Evolutionary conservation across 129 eudicot species (phyloP), one percentile per base, ranked within the genome.

Genomic region (Centaurea solstitialis): DNA sequence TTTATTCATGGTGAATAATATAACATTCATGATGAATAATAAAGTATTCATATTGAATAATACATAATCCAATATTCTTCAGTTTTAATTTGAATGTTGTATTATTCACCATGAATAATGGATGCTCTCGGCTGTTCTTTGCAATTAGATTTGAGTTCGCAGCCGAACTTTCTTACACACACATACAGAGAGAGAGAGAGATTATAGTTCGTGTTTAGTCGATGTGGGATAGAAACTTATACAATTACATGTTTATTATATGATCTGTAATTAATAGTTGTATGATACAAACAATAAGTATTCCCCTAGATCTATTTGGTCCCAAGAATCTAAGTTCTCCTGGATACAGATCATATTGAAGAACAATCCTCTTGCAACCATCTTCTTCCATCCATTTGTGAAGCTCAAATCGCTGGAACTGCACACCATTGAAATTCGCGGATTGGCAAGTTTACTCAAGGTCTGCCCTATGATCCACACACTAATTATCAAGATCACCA

Each of bases 391-490:
- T 12, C 83, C 88, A 43, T 88, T 88, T 35, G 50, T 40, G 24
- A 86, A 76, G 61, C 89, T 92, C 35, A 80, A 86, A 28, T 84
- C 87, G 13, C 37, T 89, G 81, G 92, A 92, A 78, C 65, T 92
- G 53, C 78, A 59, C 33, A 84, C 94, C 0, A 74, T 61, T 47
- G 68, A 85, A 59, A 78, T 80, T 62, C 53, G 80, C 22, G 80
- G 87, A 81, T 71, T 92, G 74, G 91, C 94, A 78, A 83, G 76
- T 76, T 40, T 92, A 62, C 86, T 92, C 73, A 78, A 84, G 76
- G 83, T 75, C 59, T 86, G 93, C 76, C 93, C 94, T 41, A 50
- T 68, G 20, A 62, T 90, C 68, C 82, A 86, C 80, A 90, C 91
- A 10, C 85, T 92, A 40, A 37, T 71, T 23, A 78, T 92, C 86